Evolutionary conservation across 768 basidiomycete genomes (phyloP).

Genomic region (Lentinula detonsa): DNA sequence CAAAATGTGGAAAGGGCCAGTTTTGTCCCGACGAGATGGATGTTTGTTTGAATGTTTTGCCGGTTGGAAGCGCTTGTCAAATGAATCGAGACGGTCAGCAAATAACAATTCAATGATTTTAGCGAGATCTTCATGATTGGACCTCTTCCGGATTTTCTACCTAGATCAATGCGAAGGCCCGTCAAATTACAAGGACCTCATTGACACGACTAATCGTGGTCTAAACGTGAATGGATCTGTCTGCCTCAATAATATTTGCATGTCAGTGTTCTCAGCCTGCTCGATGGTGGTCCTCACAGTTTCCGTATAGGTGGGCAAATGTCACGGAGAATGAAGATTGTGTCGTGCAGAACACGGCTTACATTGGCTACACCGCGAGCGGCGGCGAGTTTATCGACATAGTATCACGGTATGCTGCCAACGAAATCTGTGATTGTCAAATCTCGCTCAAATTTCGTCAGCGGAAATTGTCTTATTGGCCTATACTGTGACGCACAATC

Average conservation of each 20-base stretch:
- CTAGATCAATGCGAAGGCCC: slow-evolving; percentile 76
- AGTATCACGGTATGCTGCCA: slow-evolving; percentile 60
- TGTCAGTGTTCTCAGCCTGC: slow-evolving; percentile 39
- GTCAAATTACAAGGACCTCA: slow-evolving; percentile 55
- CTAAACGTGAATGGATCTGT: slow-evolving; percentile 78
- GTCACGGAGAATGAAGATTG: slow-evolving; percentile 59
- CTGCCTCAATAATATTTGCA: slow-evolving; percentile 79
- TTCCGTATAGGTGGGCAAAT: slow-evolving; percentile 64
- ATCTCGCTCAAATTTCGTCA: slow-evolving; percentile 17
- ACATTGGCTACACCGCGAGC: slow-evolving; percentile 55
- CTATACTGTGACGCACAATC: slow-evolving; percentile 68
- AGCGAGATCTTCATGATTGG: neutral
- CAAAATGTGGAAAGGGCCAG: slow-evolving; percentile 50
- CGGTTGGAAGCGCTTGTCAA: slow-evolving; percentile 69
- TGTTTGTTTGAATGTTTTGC: slow-evolving; percentile 52
- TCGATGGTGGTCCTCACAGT: neutral
- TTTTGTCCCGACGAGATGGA: slow-evolving; percentile 87
- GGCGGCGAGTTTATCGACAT: slow-evolving; percentile 66
- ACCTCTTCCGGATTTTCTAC: neutral
- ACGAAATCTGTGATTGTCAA: neutral
- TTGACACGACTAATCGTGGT: slow-evolving; percentile 59
- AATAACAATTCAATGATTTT: neutral
- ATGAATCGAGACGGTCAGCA: slow-evolving; percentile 75
- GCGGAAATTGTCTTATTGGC: slow-evolving; percentile 69
- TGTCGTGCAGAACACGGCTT: slow-evolving; percentile 72